Percentiles rank a stretch among this genome's conserved stretches.
Evolutionary conservation across 345 rosid genomes (phyloP).

Genomic region (Cardamine occulta): DNA sequence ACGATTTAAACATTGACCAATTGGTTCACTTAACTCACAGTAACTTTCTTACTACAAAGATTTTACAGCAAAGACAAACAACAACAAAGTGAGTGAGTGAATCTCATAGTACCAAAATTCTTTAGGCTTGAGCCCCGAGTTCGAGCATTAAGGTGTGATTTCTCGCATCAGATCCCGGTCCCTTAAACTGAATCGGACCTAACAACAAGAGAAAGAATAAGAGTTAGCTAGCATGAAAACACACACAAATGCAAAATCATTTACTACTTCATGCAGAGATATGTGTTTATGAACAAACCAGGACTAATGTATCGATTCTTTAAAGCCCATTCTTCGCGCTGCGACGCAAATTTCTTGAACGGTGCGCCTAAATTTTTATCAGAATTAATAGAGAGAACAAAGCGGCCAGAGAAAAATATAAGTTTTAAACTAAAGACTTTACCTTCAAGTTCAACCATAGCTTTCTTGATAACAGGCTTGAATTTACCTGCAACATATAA

Average conservation of each 20-base stretch:
- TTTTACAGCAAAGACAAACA: constrained; percentile 3
- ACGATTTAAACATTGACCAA: neutral
- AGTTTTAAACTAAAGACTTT: constrained; percentile 17
- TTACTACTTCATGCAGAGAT: neutral
- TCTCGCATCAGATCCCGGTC: constrained; percentile 64
- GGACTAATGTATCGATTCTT: constrained; percentile 86
- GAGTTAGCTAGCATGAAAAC: neutral
- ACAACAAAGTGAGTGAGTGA: neutral
- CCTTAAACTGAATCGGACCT: constrained; percentile 94
- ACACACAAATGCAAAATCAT: neutral
- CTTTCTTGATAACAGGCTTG: constrained; percentile 99
- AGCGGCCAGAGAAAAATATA: neutral
- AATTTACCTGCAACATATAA: constrained; percentile 60
- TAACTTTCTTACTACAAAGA: constrained; percentile 22
- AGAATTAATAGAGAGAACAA: neutral
- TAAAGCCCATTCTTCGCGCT: constrained; percentile 86
- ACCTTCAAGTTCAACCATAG: constrained; percentile 99
- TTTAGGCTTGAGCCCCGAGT: constrained; percentile 65
- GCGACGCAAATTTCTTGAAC: constrained; percentile 71
- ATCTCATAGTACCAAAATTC: neutral
- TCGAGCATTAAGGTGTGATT: constrained; percentile 79
- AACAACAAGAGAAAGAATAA: constrained; percentile 12
- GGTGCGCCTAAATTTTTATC: constrained; percentile 73
- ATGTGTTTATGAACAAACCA: constrained; percentile 56
- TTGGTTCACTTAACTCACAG: constrained; percentile 6